phyloP scores from a whole-genome alignment of 2,329 filamentous ascomycete genomes.

The Penicillium olsonii region DNA sequence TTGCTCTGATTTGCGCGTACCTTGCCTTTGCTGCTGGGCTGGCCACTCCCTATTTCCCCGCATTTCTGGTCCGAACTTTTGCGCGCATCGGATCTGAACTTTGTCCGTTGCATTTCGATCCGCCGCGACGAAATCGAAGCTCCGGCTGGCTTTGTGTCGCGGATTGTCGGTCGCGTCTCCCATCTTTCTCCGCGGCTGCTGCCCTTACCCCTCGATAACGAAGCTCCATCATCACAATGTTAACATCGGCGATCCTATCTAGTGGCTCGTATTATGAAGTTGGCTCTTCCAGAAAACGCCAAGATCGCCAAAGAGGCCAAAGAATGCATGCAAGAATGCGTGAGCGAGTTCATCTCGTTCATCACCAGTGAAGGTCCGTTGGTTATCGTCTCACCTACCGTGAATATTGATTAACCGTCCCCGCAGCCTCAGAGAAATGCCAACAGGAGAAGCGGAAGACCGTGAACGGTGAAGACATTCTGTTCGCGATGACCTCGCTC shows the following conservation, averaged over 20 bases:
- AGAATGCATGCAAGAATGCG: constrained; percentile 99
- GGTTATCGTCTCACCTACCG: neutral
- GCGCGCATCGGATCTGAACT: constrained; percentile 8
- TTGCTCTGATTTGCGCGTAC: constrained; percentile 56
- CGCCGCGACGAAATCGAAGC: neutral
- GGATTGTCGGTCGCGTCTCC: neutral
- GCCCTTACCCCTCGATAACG: neutral
- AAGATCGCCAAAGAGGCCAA: constrained; percentile 99
- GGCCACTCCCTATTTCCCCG: constrained; percentile 31
- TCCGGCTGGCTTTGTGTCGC: neutral
- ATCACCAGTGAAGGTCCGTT: constrained; percentile 95
- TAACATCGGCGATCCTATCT: constrained; percentile 62
- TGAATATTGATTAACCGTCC: constrained; percentile 2
- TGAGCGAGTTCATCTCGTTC: constrained; percentile 99
- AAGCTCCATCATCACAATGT: constrained; percentile 8
- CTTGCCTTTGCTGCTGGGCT: constrained; percentile 34
- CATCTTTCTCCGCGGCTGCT: neutral
- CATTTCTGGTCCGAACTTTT: constrained; percentile 27
- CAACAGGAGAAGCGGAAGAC: constrained; percentile 99
- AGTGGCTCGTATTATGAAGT: constrained; percentile 99
- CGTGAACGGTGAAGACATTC: constrained; percentile 96
- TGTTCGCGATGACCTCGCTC: constrained; percentile 98
- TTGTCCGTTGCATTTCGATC: neutral
- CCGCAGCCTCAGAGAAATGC: constrained; percentile 92
- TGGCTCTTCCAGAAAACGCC: constrained; percentile 93